Percentiles rank a stretch among this genome's conserved stretches.
Evolutionary conservation across 305 asterid species (phyloP).

Genomic region (Fraxinus greggii): DNA sequence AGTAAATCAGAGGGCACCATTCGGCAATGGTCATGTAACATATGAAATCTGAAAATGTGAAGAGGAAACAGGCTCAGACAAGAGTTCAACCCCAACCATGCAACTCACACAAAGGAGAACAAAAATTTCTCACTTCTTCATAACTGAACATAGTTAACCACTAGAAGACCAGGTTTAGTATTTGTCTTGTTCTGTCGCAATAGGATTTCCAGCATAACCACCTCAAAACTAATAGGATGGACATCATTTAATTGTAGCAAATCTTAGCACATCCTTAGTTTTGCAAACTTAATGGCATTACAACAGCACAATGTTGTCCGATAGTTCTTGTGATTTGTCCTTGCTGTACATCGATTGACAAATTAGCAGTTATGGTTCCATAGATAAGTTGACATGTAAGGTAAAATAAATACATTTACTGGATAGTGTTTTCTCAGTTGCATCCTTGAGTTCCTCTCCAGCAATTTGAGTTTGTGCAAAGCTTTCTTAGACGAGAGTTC

Average conservation of each 20-base stretch:
- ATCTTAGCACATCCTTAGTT: constrained; percentile 1
- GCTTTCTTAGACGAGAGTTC: neutral
- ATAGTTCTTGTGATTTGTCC: neutral
- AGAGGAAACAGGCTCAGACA: neutral
- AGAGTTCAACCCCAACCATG: neutral
- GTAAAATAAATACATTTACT: neutral
- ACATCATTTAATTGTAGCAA: neutral
- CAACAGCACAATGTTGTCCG: neutral
- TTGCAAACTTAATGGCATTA: neutral
- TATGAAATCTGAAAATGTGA: neutral
- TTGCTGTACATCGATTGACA: neutral
- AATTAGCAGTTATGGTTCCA: neutral
- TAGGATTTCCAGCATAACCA: neutral
- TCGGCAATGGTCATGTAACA: neutral
- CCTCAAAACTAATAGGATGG: neutral
- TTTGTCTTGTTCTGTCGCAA: neutral
- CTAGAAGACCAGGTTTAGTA: neutral
- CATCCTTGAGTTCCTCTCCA: constrained; percentile 4
- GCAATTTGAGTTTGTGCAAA: neutral
- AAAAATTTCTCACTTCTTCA: neutral
- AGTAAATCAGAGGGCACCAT: neutral
- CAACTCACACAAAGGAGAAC: neutral
- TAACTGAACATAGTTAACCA: neutral
- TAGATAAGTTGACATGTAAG: neutral
- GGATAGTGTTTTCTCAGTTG: neutral